Evolutionary conservation across 2,329 filamentous ascomycete genomes (phyloP).

Genomic region (Talaromyces sp.): DNA sequence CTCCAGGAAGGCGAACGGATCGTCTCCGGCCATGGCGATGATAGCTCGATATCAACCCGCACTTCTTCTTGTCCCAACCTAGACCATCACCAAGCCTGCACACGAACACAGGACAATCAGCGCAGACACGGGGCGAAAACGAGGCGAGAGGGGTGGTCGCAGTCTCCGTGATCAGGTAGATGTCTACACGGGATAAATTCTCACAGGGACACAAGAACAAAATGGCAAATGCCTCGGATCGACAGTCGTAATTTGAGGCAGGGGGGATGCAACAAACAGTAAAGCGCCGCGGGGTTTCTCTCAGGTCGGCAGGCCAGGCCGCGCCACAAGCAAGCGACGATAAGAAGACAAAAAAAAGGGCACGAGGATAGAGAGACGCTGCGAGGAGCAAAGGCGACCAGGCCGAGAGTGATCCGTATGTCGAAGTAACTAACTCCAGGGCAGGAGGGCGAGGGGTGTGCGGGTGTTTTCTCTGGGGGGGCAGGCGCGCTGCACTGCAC

Average conservation of each 20-base stretch:
- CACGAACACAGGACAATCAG: neutral
- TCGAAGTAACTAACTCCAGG: neutral
- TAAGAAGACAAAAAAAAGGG: neutral
- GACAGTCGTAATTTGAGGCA: neutral
- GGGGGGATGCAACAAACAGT: conserved; percentile 6
- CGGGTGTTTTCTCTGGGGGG: neutral
- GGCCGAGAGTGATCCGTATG: neutral
- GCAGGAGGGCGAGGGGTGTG: neutral
- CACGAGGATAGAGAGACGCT: neutral
- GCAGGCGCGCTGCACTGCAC: neutral
- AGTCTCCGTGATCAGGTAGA: neutral
- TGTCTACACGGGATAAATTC: neutral
- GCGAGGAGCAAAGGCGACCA: neutral
- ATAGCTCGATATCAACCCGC: conserved; percentile 6
- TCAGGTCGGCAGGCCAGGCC: neutral
- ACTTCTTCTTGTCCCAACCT: conserved; percentile 2
- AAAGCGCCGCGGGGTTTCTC: neutral
- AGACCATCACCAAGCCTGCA: conserved; percentile 7
- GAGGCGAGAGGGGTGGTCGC: neutral
- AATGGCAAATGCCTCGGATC: neutral
- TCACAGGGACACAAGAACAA: neutral
- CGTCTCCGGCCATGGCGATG: conserved; percentile 29
- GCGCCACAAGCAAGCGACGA: neutral
- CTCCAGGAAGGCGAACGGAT: conserved; percentile 32
- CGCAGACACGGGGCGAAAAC: neutral